Conservation (phyloP, 208 protist species). For the Herpetomonas muscarum region DNA sequence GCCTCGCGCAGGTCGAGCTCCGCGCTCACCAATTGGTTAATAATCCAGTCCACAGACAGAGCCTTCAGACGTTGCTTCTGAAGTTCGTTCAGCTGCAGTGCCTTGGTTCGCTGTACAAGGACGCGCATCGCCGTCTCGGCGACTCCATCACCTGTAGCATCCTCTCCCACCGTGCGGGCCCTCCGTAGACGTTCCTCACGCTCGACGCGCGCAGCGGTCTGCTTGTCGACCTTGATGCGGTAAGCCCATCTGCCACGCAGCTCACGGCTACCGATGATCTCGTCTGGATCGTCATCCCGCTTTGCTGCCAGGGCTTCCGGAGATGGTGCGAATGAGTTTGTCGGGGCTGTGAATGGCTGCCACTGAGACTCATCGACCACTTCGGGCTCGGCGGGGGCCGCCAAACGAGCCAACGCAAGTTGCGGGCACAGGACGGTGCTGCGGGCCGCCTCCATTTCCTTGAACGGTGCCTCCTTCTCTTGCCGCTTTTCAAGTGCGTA, state of each 20-base stretch:
- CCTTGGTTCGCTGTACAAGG: slow-evolving; percentile 37
- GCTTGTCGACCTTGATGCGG: slow-evolving; percentile 47
- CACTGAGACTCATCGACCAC: slow-evolving; percentile 23
- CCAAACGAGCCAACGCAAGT: neutral
- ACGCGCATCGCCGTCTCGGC: slow-evolving; percentile 29
- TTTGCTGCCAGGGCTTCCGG: slow-evolving; percentile 3
- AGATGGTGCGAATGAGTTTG: slow-evolving; percentile 16
- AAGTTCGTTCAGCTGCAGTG: slow-evolving; percentile 26
- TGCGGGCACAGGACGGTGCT: slow-evolving; percentile 16
- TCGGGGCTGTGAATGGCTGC: slow-evolving; percentile 16
- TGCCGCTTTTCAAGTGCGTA: slow-evolving; percentile 36
- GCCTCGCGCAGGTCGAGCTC: slow-evolving; percentile 45
- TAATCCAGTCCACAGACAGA: slow-evolving; percentile 57
- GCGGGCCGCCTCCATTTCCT: slow-evolving; percentile 24
- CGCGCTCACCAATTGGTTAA: slow-evolving; percentile 37
- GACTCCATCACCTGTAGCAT: slow-evolving; percentile 13
- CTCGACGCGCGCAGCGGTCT: slow-evolving; percentile 40
- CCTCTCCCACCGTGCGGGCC: slow-evolving; percentile 16
- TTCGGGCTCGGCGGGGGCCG: slow-evolving; percentile 11
- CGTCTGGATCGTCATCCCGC: slow-evolving; percentile 30
- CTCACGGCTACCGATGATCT: slow-evolving; percentile 54
- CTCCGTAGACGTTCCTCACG: slow-evolving; percentile 39
- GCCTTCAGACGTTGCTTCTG: slow-evolving; percentile 36
- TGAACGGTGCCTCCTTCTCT: slow-evolving; percentile 51
- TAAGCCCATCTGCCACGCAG: slow-evolving; percentile 62